These are phyloP conservation scores for Phaffia tasmanica DNA, from an alignment of 768 basidiomycete genomes.

Conservation along the genomic window DNA sequence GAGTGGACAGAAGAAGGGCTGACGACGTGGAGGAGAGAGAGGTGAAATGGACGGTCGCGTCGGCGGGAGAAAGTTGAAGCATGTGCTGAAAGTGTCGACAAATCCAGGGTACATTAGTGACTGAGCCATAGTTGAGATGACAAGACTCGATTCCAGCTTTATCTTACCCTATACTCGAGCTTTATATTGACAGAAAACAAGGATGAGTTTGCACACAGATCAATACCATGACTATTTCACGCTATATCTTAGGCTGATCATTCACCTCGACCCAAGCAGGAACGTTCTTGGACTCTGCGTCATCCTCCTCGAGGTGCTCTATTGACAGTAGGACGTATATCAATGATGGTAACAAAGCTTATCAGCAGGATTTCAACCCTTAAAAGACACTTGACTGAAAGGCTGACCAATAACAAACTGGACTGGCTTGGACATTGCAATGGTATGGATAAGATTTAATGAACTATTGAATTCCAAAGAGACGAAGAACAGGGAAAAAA, in stretches of 20 bases:
- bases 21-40: conserved; percentile 66
- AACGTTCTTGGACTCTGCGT: conserved; percentile 51
- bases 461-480: no score
- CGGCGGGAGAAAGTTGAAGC: conserved; percentile 59
- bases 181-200: conserved; percentile 30
- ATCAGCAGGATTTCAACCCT: no score
- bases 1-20: conserved; percentile 44
- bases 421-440: not conserved
- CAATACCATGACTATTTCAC: not conserved
- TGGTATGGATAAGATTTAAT: not conserved
- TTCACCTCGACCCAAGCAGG: conserved; percentile 57
- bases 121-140: not conserved
- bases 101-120: not conserved
- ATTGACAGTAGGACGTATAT: conserved; percentile 1
- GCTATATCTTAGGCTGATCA: not conserved
- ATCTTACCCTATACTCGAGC: conserved; percentile 70
- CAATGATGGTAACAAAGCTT: no score
- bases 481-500: no score
- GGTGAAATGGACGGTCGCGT: conserved; percentile 65
- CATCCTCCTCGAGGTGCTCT: conserved; percentile 97
- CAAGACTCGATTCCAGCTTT: not conserved
- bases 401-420: conserved; percentile 30
- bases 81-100: conserved; percentile 54
- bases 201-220: not conserved
- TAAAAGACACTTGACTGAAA: no score